These are phyloP conservation scores for Lodderomyces margitis DNA, from an alignment of 1,139 yeast species.

Conservation along the genomic window DNA sequence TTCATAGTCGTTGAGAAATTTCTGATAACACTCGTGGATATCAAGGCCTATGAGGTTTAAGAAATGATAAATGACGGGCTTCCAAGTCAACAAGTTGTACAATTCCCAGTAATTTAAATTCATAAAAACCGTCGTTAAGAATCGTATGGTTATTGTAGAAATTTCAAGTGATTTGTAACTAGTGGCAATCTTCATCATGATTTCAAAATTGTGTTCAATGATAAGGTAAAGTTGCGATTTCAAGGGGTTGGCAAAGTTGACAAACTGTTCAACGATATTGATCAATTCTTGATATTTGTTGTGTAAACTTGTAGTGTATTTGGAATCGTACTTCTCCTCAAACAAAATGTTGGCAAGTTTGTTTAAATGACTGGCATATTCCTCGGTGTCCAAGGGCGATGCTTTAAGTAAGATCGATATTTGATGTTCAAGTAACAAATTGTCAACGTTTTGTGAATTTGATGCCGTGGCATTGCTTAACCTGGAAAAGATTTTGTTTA, in stretches of 20 bases:
- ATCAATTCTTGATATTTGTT: constrained; percentile 27
- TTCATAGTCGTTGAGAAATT: constrained; percentile 36
- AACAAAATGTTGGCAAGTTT: constrained; percentile 30
- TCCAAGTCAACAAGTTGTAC: constrained; percentile 42
- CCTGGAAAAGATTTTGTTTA: neutral
- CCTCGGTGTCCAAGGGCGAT: constrained; percentile 31
- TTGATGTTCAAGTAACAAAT: constrained; percentile 25
- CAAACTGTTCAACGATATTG: constrained; percentile 25
- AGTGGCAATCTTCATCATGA: constrained; percentile 36
- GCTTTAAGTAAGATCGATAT: constrained; percentile 29
- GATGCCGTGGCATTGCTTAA: constrained; percentile 3
- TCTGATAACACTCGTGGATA: constrained; percentile 38
- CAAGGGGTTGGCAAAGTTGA: constrained; percentile 28
- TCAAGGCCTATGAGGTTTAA: constrained; percentile 39
- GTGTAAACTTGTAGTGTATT: constrained; percentile 20
- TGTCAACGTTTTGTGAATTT: constrained; percentile 1
- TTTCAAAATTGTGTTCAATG: constrained; percentile 41
- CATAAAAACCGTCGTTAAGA: constrained; percentile 40
- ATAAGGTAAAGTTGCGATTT: constrained; percentile 33
- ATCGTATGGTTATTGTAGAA: constrained; percentile 37
- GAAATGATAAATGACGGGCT: constrained; percentile 46
- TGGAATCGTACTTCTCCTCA: constrained; percentile 20
- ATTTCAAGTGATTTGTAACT: constrained; percentile 30
- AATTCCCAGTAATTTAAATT: constrained; percentile 47
- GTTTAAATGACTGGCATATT: constrained; percentile 40